A percentile compares a stretch with the other conserved stretches of the same genome.
Evolutionary conservation across 352 stramenopile genomes (phyloP).

Genomic region (Nothophytophthora sp.): DNA sequence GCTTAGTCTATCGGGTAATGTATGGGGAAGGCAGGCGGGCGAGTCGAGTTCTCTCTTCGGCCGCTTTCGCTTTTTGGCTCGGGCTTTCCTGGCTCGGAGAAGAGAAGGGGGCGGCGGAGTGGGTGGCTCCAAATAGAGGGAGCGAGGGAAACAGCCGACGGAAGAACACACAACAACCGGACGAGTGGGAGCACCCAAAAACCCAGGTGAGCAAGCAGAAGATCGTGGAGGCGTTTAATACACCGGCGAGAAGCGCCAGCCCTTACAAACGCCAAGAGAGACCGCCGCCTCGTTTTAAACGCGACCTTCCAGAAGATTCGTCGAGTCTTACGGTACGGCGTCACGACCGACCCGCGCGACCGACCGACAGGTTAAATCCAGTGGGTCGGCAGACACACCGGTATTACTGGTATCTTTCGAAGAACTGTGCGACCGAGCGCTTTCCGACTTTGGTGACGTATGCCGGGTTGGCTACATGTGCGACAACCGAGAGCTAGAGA

Average conservation of each 20-base stretch:
- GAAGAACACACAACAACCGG: slow-evolving; percentile 12
- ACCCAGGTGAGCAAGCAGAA: slow-evolving; percentile 20
- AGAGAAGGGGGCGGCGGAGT: slow-evolving; percentile 32
- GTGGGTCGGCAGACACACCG: no score
- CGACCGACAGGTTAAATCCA: no score
- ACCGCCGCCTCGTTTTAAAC: no score
- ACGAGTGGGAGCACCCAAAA: no score
- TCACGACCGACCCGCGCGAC: no score
- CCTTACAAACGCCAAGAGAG: slow-evolving; percentile 29
- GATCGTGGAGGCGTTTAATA: no score
- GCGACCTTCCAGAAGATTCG: slow-evolving; percentile 31
- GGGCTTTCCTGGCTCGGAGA: slow-evolving; percentile 18
- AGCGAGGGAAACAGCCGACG: slow-evolving; percentile 22
- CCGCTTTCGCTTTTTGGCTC: slow-evolving; percentile 2
- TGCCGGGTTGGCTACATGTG: no score
- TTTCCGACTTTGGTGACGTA: no score
- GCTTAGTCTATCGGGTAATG: slow-evolving; percentile 21
- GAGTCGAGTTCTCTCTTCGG: slow-evolving; percentile 18
- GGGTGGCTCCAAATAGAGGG: slow-evolving; percentile 18
- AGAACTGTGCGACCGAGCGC: no score
- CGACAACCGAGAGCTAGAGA: no score
- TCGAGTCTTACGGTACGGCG: no score
- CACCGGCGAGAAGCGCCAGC: slow-evolving; percentile 2
- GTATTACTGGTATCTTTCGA: no score
- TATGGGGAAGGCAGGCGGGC: slow-evolving; percentile 22